A percentile compares a stretch with the other conserved stretches of the same genome.
Evolutionary conservation across 2,329 filamentous ascomycete species (phyloP).

Genomic region (Venturia carpophila): DNA sequence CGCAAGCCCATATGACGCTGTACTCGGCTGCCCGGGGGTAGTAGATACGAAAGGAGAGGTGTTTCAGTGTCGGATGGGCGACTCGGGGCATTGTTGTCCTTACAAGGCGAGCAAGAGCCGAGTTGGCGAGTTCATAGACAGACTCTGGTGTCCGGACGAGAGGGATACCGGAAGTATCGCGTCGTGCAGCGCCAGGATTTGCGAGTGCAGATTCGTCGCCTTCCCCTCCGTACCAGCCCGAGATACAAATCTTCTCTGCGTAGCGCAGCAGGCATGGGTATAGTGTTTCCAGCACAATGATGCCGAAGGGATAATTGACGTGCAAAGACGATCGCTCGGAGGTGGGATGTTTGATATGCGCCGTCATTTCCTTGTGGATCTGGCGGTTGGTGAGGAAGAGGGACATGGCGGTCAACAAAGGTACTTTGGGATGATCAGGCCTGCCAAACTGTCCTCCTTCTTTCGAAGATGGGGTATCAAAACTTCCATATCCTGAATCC

Average conservation of each 20-base stretch:
- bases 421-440: neutral
- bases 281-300: conserved; percentile 14
- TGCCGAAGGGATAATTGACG: conserved; percentile 17
- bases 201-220: neutral
- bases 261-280: conserved; percentile 15
- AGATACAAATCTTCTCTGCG: conserved; percentile 8
- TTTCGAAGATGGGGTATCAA: neutral
- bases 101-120: conserved; percentile 1
- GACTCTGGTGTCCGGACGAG: neutral
- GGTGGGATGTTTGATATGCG: conserved; percentile 5
- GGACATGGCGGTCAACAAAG: conserved; percentile 4
- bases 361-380: conserved; percentile 14
- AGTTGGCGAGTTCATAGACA: conserved; percentile 7
- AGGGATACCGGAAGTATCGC: neutral
- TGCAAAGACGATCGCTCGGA: conserved; percentile 8
- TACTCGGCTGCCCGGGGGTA: conserved; percentile 8
- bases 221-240: neutral
- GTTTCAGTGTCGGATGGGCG: conserved; percentile 4
- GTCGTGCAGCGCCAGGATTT: neutral
- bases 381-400: conserved; percentile 16
- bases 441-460: neutral
- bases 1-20: conserved; percentile 8
- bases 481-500: conserved; percentile 17
- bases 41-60: conserved; percentile 14
- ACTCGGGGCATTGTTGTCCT: neutral